Evolutionary conservation across 2,329 filamentous ascomycete genomes (phyloP), one percentile per base, ranked within the genome.

Genomic region (Exophiala aquamarina): DNA sequence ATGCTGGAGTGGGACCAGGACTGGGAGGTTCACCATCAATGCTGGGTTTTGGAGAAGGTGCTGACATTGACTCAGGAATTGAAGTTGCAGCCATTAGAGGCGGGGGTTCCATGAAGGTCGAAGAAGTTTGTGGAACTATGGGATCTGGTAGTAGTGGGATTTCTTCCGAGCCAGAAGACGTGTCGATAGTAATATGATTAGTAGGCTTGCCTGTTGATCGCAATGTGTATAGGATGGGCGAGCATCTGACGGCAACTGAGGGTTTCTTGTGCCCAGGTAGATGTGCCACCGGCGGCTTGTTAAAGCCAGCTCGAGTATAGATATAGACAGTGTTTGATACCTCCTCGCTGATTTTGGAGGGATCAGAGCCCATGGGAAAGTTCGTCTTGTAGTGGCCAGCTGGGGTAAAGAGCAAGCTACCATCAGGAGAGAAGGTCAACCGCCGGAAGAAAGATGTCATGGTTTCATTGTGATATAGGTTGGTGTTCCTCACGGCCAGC

Each of bases 241-340:
- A 98, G 65, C 93, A 98, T 63, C 89, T 89, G 50, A 98, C 89
- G 1, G 91, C 93, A 9, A 98, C 89, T 0, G 93, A 97, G 0
- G 93, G 93, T 68, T 98, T 98, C 75, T 96, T 98, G 69, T 97
- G 92, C 2, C 93, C 93, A 0, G 93, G 93, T 5, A 98, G 77
- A 68, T 97, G 93, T 5, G 92, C 90, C 47, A 97, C 87, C 2
- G 93, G 93, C 1, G 93, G 90, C 66, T 94, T 96, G 71, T 96
- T 97, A 63, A 98, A 89, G 18, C 93, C 93, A 21, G 91, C 93
- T 59, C 93, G 79, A 0, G 92, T 96, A 68, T 98, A 98, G 44
- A 98, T 93, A 69, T 98, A 98, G 17, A 98, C 94, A 0, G 93
- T 98, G 64, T 98, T 98, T 60, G 87, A 90, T 41, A 96, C 79